These are phyloP conservation scores for Plasmodium vinckei DNA, from an alignment of 169 alveolate genomes.

Conservation along the genomic window DNA sequence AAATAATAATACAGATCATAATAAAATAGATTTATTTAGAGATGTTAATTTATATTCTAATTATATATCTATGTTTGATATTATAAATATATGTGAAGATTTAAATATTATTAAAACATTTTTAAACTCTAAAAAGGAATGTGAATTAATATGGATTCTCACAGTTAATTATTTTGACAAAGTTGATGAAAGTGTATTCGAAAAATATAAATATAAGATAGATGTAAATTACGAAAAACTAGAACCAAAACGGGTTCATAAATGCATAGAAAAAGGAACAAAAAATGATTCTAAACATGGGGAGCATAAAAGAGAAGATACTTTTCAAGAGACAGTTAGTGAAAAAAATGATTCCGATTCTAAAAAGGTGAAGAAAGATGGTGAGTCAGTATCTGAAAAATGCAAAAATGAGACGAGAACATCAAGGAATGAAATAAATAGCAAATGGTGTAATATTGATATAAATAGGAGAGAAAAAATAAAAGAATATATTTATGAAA, in stretches of 20 bases:
- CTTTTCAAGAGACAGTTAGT: neutral
- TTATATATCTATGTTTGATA: constrained; percentile 54
- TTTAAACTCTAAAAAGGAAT: constrained; percentile 59
- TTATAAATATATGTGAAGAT: constrained; percentile 56
- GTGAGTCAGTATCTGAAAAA: neutral
- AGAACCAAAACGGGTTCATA: neutral
- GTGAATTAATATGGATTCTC: constrained; percentile 65
- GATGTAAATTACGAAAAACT: constrained; percentile 21
- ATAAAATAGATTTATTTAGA: constrained; percentile 29
- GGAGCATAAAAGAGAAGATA: neutral
- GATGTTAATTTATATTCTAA: constrained; percentile 39
- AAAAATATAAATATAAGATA: constrained; percentile 46
- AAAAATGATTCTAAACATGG: neutral
- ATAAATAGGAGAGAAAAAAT: neutral
- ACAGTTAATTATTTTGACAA: constrained; percentile 54
- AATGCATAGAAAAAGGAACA: neutral
- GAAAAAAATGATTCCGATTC: neutral
- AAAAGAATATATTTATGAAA: constrained; percentile 47
- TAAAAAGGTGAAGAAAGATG: neutral
- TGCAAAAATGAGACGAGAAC: neutral
- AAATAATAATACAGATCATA: constrained; percentile 14
- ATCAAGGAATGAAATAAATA: neutral
- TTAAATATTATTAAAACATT: constrained; percentile 44
- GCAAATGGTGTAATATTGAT: neutral
- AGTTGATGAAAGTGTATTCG: constrained; percentile 28